Conservation (phyloP, 768 basidiomycete species). For the Hirschioporus abietinus region DNA sequence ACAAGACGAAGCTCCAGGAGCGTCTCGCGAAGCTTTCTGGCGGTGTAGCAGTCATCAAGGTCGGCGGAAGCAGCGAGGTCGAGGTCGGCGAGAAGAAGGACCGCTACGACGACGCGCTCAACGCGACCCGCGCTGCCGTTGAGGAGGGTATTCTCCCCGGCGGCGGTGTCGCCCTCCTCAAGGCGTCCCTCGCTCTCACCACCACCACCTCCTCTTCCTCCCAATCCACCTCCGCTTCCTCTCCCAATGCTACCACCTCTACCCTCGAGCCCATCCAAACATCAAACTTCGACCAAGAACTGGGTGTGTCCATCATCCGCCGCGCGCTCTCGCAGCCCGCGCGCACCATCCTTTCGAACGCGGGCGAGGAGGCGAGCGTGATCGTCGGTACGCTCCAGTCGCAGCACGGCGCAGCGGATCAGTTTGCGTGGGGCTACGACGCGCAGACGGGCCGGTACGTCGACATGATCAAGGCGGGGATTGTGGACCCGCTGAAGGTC, state of each 20-base stretch:
- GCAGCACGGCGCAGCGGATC: slow-evolving; percentile 63
- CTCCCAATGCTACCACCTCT: slow-evolving; percentile 39
- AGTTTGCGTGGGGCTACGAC: slow-evolving; percentile 87
- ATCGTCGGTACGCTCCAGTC: slow-evolving; percentile 83
- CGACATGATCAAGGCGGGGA: slow-evolving; percentile 92
- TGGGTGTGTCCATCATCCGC: slow-evolving; percentile 90
- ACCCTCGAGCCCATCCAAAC: slow-evolving; percentile 68
- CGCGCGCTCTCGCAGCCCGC: slow-evolving; percentile 80
- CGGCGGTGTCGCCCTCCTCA: slow-evolving; percentile 90
- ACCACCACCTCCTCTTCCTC: slow-evolving; percentile 35
- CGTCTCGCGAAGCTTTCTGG: slow-evolving; percentile 94
- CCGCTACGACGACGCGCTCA: slow-evolving; percentile 93
- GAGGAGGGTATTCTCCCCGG: slow-evolving; percentile 99
- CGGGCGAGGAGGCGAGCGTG: slow-evolving; percentile 90
- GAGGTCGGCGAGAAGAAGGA: slow-evolving; percentile 99
- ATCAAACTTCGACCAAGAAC: slow-evolving; percentile 94
- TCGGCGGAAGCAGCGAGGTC: slow-evolving; percentile 89
- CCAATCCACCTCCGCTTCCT: slow-evolving; percentile 36
- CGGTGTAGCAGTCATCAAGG: slow-evolving; percentile 98
- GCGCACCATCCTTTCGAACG: slow-evolving; percentile 87
- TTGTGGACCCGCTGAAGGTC: slow-evolving; percentile 95
- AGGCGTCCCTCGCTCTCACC: slow-evolving; percentile 68
- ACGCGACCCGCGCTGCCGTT: slow-evolving; percentile 97
- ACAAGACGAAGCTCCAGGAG: slow-evolving; percentile 93
- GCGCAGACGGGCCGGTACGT: slow-evolving; percentile 88